Evolutionary conservation across 805 yeast genomes (phyloP), one percentile per base, ranked within the genome.

Genomic region (Lachancea sp.): DNA sequence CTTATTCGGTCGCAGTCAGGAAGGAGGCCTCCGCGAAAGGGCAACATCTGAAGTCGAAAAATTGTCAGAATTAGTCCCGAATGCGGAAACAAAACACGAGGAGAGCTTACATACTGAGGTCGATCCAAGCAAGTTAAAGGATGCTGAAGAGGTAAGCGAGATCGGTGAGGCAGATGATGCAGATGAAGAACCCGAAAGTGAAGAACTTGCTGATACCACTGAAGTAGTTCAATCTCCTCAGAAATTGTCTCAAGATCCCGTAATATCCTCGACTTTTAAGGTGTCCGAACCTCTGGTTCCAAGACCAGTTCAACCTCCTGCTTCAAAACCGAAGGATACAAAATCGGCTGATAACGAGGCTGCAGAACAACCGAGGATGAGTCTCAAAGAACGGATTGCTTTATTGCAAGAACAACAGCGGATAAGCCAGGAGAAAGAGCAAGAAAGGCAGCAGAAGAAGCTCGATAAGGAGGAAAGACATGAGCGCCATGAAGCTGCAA

Each of bases 351-450:
- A 21, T 12, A 5, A 11, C 17, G 35, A 32, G 9, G 4, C 26
- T 9, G 21, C 7, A 8, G 40, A 37, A 12, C 34, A 72, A 24
- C 96, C 96, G 7, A 79, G 83, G 50, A 63, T 88, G 67, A 81
- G 94, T 42, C 68, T 90, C 52, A 83, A 83, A 56, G 97, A 92
- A 51, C 74, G 97, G 49, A 87, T 90, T 56, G 86, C 87, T 4
- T 54, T 85, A 54, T 68, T 90, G 37, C 95, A 89, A 58, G 76
- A 85, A 54, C 78, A 80, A 43, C 96, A 86, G 56, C 76, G 75
- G 44, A 83, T 83, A 54, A 94, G 86, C 51, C 84, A 81, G 16
- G 90, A 81, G 45, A 68, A 77, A 42, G 89, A 77, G 48, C 81
- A 78, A 3, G 74, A 74, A 3, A 76, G 80, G 6, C 49, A 71